Percentiles rank a stretch among this genome's conserved stretches.
These are phyloP conservation scores for Neltuma alba DNA, from an alignment of 306 rosid species.

Conservation along the genomic window DNA sequence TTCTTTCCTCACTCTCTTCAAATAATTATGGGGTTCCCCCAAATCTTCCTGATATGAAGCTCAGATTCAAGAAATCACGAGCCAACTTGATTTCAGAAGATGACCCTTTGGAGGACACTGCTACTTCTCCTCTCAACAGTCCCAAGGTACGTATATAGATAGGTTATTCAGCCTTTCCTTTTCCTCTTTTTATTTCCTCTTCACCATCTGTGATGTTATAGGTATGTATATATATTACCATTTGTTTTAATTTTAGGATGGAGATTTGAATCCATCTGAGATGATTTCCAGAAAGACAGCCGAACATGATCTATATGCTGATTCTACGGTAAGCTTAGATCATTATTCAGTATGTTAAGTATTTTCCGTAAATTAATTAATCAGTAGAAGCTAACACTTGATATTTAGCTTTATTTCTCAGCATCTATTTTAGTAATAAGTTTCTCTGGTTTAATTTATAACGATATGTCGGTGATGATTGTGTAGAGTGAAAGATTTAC, in stretches of 20 bases:
- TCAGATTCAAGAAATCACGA: slow-evolving; percentile 65
- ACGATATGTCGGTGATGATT: slow-evolving; percentile 27
- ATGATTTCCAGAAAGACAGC: slow-evolving; percentile 52
- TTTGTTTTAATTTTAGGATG: slow-evolving; percentile 53
- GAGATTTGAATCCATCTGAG: slow-evolving; percentile 51
- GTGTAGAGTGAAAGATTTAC: slow-evolving; percentile 52
- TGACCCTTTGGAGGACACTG: slow-evolving; percentile 92
- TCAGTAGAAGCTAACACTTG: not conserved
- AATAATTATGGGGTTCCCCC: not conserved
- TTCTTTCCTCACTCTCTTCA: slow-evolving; percentile 1
- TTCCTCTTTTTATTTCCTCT: not conserved
- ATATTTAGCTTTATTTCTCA: not conserved
- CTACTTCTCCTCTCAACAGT: slow-evolving; percentile 87
- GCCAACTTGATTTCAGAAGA: slow-evolving; percentile 48
- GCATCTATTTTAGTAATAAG: not conserved
- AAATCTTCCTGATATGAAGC: slow-evolving; percentile 29
- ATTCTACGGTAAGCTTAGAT: slow-evolving; percentile 59
- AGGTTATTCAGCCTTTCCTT: not conserved
- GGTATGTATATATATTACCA: not conserved
- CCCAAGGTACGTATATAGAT: slow-evolving; percentile 66
- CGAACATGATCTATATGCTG: slow-evolving; percentile 45
- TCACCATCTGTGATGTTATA: not conserved
- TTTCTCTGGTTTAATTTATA: no score
- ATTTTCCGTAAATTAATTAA: not conserved
- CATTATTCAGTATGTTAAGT: not conserved